Evolutionary conservation across 805 yeast genomes (phyloP), one percentile per base, ranked within the genome.

Genomic region (Peterozyma toletana): DNA sequence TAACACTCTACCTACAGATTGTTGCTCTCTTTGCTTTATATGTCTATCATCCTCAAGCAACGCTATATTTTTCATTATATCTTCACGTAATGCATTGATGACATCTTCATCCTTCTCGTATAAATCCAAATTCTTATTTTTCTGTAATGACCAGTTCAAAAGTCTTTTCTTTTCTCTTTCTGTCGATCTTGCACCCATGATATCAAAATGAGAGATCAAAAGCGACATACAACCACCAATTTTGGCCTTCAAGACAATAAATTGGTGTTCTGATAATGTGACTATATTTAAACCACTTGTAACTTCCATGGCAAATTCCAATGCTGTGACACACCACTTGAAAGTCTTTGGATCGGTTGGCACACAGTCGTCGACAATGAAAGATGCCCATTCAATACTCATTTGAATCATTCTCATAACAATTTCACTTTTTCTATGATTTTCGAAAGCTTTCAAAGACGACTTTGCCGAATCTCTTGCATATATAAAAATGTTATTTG

Each of bases 151-250:
- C 71, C 78, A 73, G 59, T 72, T 75, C 55, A 73, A 65, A 62
- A 77, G 68, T 53, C 75, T 70, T 52, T 73, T 68, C 59, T 71
- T 71, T 54, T 74, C 81, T 10, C 78, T 71, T 55, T 83, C 87
- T 53, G 79, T 83, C 1, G 96, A 85, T 55, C 98, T 75, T 0
- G 97, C 97, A 40, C 98, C 98, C 96, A 91, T 93, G 42, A 93
- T 89, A 64, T 93, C 99, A 57, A 93, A 93, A 64, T 93, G 98
- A 0, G 96, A 87, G 49, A 93, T 91, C 47, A 93, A 69, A 41
- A 93, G 68, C 1, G 97, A 82, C 89, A 93, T 87, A 63, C 97
- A 89, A 1, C 95, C 86, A 1, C 97, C 95, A 38, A 93, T 96
- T 56, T 87, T 88, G 41, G 77, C 72, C 53, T 89, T 81, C 50